Conservation (phyloP, 2,329 filamentous ascomycete genomes). For the Aspergillus phoenicis region DNA sequence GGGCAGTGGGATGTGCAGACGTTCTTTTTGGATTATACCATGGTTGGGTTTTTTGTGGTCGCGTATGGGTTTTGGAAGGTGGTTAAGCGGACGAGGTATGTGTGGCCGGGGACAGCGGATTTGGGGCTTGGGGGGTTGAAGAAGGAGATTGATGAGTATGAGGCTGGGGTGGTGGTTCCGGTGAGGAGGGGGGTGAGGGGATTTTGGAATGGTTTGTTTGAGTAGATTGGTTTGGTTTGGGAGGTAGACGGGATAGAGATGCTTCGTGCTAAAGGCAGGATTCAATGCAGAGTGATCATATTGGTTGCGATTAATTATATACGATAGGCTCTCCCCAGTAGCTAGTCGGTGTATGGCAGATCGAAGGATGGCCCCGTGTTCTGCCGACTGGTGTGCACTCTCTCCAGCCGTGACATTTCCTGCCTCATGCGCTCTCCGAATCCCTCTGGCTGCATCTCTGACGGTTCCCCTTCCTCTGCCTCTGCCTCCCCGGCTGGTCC, state of each 20-base stretch:
- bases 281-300: not conserved
- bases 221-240: not conserved
- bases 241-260: not conserved
- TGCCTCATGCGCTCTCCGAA: not conserved
- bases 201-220: slow-evolving; percentile 12
- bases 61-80: slow-evolving; percentile 71
- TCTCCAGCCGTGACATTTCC: slow-evolving; percentile 6
- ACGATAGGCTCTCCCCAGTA: too few relatives aligned
- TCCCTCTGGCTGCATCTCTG: not conserved
- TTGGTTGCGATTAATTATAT: not conserved
- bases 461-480: not conserved
- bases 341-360: slow-evolving; percentile 4
- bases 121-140: slow-evolving; percentile 39
- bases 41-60: slow-evolving; percentile 65
- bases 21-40: slow-evolving; percentile 72
- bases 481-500: not conserved
- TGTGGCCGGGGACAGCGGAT: slow-evolving; percentile 60
- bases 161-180: slow-evolving; percentile 5
- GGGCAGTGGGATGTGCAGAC: slow-evolving; percentile 63
- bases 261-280: not conserved
- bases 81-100: slow-evolving; percentile 60
- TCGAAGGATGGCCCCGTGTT: slow-evolving; percentile 8
- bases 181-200: not conserved
- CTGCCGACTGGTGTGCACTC: not conserved
- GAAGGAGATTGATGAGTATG: slow-evolving; percentile 33